Evolutionary conservation across 106 monocot species (phyloP), one percentile per base, ranked within the genome.

Genomic region (Xerophyta viscosa): DNA sequence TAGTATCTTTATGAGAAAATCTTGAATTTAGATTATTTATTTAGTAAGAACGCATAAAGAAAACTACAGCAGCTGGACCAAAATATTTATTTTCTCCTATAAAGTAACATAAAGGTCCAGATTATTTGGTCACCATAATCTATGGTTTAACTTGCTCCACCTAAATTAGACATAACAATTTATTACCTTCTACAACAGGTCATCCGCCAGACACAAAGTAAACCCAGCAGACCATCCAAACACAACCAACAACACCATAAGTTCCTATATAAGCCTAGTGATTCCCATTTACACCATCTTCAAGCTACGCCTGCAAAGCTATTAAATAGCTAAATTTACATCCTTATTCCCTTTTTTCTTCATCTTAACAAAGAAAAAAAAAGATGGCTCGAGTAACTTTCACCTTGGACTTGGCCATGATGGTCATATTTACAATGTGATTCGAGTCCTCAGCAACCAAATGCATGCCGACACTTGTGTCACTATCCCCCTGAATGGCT

Each of bases 181-280:
- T 15, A 12, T 39, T 15, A 3, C 2, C 39, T 7, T 2, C 6
- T 12, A 39, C 39, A 12, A 15, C 39, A 12, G 5, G 13, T 39
- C 39, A 39, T 12, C 39, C 10, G 39, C 39, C 15, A 15, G 39
- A 15, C 17, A 4, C 46, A 19, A 20, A 33, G 46, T 46, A 18
- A 2, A 19, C 46, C n/a, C 46, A 46, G 46, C 46, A 17, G 46
- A 8, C 46, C 46, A 46, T 18, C 46, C 46, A 46, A 19, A 19
- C 46, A 46, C 46, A 46, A 46, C 46, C n/a, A 46, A 46, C 46
- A 19, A 19, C 15, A 14, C 19, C 46, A 46, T 46, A 1, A 46
- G 46, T 11, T 39, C 1, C 6, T 15, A 39, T 39, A 2, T 39
- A 15, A 39, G 15, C 1, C 39, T 15, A 39, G 39, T 2, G 1